These are phyloP conservation scores for Exophiala mesophila DNA, from an alignment of 2,329 filamentous ascomycete genomes.

Conservation along the genomic window DNA sequence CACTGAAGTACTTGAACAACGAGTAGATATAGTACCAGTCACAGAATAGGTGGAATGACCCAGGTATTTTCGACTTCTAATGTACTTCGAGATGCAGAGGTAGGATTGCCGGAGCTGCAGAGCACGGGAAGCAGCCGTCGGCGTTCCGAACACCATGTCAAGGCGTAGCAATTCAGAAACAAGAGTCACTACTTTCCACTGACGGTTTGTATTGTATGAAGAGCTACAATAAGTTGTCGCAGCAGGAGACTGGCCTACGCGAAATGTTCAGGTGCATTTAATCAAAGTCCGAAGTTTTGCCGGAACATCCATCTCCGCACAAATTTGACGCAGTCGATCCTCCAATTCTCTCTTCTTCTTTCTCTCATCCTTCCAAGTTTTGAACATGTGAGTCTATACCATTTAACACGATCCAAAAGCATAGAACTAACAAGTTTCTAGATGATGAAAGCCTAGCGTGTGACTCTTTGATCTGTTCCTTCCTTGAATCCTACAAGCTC, in stretches of 20 bases:
- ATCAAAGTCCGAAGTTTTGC: slow-evolving; percentile 3
- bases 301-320: slow-evolving; percentile 1
- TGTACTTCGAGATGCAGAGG: slow-evolving; percentile 36
- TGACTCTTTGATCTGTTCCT: slow-evolving; percentile 76
- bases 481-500: slow-evolving; percentile 67
- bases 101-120: slow-evolving; percentile 32
- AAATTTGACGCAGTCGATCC: slow-evolving; percentile 28
- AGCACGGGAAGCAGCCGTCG: slow-evolving; percentile 15
- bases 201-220: too few species aligned
- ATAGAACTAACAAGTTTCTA: slow-evolving; percentile 5
- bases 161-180: neutral
- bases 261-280: too few species aligned
- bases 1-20: slow-evolving; percentile 2
- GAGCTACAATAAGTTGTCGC: too few species aligned
- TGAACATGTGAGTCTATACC: slow-evolving; percentile 74
- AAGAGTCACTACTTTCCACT: too few species aligned
- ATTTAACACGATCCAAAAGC: neutral
- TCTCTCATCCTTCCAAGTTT: slow-evolving; percentile 98
- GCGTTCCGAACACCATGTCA: slow-evolving; percentile 8
- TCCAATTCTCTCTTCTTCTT: slow-evolving; percentile 44
- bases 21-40: neutral
- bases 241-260: too few species aligned
- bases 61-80: slow-evolving; percentile 28
- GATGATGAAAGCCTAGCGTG: slow-evolving; percentile 96
- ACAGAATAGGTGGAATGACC: too few species aligned